Evolutionary conservation across 2,329 filamentous ascomycete genomes (phyloP).

Genomic region (Orbilia quercus): DNA sequence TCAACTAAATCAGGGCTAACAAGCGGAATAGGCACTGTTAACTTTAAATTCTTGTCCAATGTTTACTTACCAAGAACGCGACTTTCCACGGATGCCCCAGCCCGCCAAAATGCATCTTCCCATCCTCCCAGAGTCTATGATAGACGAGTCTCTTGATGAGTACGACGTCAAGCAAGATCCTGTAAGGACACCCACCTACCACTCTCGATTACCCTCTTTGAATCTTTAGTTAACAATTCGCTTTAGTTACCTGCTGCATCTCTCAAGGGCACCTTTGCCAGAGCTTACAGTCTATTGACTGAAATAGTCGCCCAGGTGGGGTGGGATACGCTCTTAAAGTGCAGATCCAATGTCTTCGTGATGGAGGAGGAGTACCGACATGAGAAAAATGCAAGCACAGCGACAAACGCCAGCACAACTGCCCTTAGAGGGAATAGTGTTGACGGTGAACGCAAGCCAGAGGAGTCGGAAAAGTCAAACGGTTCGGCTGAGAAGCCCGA

Average conservation of each 20-base stretch:
- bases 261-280: slow-evolving; percentile 94
- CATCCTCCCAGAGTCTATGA: slow-evolving; percentile 84
- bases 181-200: slow-evolving; percentile 66
- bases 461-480: slow-evolving; percentile 56
- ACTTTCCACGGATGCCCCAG: slow-evolving; percentile 92
- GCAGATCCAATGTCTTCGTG: slow-evolving; percentile 95
- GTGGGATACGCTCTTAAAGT: slow-evolving; percentile 95
- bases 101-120: slow-evolving; percentile 88
- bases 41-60: slow-evolving; percentile 98
- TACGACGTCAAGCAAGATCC: slow-evolving; percentile 59
- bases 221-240: slow-evolving; percentile 68
- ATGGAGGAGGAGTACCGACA: slow-evolving; percentile 99
- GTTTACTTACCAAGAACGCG: slow-evolving; percentile 99
- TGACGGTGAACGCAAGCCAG: slow-evolving; percentile 61
- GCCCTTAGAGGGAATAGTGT: slow-evolving; percentile 63
- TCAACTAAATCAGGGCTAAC: slow-evolving; percentile 8
- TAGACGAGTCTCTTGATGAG: slow-evolving; percentile 96
- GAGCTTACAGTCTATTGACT: slow-evolving; percentile 92
- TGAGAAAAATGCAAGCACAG: slow-evolving; percentile 74
- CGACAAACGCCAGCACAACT: slow-evolving; percentile 66
- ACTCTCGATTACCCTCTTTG: slow-evolving; percentile 71
- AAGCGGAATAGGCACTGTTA: slow-evolving; percentile 74
- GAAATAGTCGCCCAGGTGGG: slow-evolving; percentile 97
- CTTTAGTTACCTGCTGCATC: slow-evolving; percentile 85
- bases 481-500: slow-evolving; percentile 56